Conservation (phyloP, 75 land plant species). For the Pseudotsuga menziesii region DNA sequence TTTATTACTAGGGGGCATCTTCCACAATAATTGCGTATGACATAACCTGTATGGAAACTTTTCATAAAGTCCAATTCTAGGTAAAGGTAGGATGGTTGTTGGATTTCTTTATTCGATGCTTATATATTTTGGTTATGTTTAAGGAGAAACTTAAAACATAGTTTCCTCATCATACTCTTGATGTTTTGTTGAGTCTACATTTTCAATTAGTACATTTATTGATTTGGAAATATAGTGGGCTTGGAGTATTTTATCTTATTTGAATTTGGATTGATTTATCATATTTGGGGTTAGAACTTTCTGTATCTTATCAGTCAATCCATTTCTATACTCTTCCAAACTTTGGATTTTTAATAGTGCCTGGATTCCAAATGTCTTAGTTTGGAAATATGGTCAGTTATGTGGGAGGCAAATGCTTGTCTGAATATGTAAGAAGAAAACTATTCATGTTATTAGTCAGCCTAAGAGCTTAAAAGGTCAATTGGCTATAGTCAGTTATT, state of each 20-base stretch:
- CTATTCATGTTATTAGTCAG: too few relatives aligned
- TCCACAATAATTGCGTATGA: slow-evolving; percentile 96
- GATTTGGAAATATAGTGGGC: background rate
- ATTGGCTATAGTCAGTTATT: too few relatives aligned
- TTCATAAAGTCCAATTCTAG: slow-evolving; percentile 93
- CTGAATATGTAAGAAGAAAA: background rate
- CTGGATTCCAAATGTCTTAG: background rate
- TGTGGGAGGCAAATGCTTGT: background rate
- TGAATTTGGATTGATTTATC: too few relatives aligned
- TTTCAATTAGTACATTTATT: background rate
- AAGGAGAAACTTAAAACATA: background rate
- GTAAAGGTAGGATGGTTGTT: slow-evolving; percentile 31
- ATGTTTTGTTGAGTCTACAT: background rate
- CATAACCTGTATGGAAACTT: slow-evolving; percentile 86
- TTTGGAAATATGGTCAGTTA: background rate
- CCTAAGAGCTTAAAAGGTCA: too few relatives aligned
- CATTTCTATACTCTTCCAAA: background rate
- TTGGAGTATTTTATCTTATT: too few relatives aligned
- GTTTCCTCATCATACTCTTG: background rate
- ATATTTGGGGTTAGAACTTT: too few relatives aligned
- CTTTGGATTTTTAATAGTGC: background rate
- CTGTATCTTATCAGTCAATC: background rate
- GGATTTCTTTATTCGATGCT: background rate
- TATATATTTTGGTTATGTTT: slow-evolving; percentile 3
- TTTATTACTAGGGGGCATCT: slow-evolving; percentile 92